Evolutionary conservation across 2,329 filamentous ascomycete genomes (phyloP), one percentile per base, ranked within the genome.

Genomic region (Delphinella strobiligena): DNA sequence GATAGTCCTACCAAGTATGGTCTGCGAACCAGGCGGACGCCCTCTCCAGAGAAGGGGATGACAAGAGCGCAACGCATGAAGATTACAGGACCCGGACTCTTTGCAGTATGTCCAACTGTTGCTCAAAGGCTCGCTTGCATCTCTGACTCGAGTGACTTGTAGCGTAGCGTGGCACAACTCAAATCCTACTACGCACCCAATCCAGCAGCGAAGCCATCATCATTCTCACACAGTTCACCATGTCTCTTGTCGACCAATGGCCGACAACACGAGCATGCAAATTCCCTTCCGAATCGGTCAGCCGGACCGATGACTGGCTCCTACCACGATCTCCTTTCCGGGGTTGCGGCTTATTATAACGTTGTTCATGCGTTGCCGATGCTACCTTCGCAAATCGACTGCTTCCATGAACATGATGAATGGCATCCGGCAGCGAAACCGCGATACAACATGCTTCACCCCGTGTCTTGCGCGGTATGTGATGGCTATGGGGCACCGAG

Each of bases 1-100:
- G 45, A 47, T 33, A 47, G 45, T 34, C 45, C 45, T 19, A 47
- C 42, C 27, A 44, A 44, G 29, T 47, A 47, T 30, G 45, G 45
- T 12, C 33, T 47, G 15, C 31, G 41, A 24, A 19, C 33, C 3
- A 36, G 27, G 5, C 29, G 35, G 10, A 36, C 37, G 22, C 41
- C 41, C n/a, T 40, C 41, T 2, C 41, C 41, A 12, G 37, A 43
- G 19, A 31, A 24, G 12, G 27, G n/a, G 7, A 32, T 30, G 31
- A 22, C n/a, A 5, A 27, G 34, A 14, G 17, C 34, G 4, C 34
- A 41, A 14, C 18, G 34, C n/a, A 40, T 40, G 41, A 46, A 46
- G 22, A 37, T 42, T 31, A 44, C 41, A 3, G 44, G 44, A 17
- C 41, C 44, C 27, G 41, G 40, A n/a, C 33, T 46, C 2, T 46